Conservation (phyloP, 1,284 basidiomycete species). For the Neonothopanus nambi region DNA sequence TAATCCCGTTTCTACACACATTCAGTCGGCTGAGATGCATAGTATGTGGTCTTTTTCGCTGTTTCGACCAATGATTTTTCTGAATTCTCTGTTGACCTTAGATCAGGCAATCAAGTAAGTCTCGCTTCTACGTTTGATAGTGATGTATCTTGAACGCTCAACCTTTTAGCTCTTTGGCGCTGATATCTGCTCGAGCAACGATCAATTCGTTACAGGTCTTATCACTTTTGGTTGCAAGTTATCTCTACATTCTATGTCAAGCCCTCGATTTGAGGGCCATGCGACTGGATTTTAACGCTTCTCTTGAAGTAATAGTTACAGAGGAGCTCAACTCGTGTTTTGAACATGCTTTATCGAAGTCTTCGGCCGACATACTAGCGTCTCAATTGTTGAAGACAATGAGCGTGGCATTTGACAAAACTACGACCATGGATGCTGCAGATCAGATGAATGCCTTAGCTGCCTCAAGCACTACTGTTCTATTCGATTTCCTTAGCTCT, state of each 20-base stretch:
- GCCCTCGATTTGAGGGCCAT: slow-evolving; percentile 78
- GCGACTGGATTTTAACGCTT: slow-evolving; percentile 60
- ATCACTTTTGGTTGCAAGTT: slow-evolving; percentile 71
- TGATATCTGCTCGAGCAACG: slow-evolving; percentile 79
- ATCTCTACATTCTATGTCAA: slow-evolving; percentile 78
- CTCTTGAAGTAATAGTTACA: slow-evolving; percentile 47
- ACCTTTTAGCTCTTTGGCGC: slow-evolving; percentile 65
- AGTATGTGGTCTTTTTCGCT: slow-evolving; percentile 58
- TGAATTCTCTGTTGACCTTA: slow-evolving; percentile 67
- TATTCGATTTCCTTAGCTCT: slow-evolving; percentile 56
- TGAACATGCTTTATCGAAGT: slow-evolving; percentile 47
- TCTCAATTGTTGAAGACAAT: slow-evolving; percentile 41
- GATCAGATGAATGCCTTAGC: slow-evolving; percentile 71
- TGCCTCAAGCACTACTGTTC: slow-evolving; percentile 53
- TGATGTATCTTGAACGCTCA: slow-evolving; percentile 28
- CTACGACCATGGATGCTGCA: slow-evolving; percentile 67
- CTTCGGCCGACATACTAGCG: slow-evolving; percentile 27
- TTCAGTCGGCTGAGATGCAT: slow-evolving; percentile 86
- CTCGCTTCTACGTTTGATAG: slow-evolving; percentile 5
- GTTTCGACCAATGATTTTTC: slow-evolving; percentile 14
- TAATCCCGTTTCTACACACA: slow-evolving; percentile 82
- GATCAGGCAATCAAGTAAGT: slow-evolving; percentile 80
- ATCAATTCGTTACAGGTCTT: slow-evolving; percentile 76
- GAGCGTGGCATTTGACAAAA: slow-evolving; percentile 56
- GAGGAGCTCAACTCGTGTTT: slow-evolving; percentile 53